Evolutionary conservation across 768 basidiomycete genomes (phyloP).

Genomic region (Albatrellus ellisii): DNA sequence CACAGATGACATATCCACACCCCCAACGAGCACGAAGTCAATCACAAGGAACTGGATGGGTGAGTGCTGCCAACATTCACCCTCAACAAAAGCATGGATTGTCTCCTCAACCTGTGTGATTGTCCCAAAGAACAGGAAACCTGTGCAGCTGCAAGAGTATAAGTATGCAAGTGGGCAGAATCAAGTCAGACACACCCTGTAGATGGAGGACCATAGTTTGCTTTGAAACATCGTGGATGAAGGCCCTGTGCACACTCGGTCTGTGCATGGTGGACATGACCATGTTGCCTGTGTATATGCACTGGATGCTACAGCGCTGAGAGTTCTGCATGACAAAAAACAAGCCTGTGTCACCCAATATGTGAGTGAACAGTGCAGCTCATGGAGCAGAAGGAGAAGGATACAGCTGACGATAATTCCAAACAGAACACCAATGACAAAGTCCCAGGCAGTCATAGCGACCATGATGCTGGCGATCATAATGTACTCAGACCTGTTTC

Average conservation of each 20-base stretch:
- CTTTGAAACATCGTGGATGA: conserved; percentile 84
- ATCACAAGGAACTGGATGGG: conserved; percentile 87
- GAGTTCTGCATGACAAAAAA: conserved; percentile 98
- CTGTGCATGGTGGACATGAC: conserved; percentile 87
- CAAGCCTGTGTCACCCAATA: conserved; percentile 36
- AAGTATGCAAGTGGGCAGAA: not conserved
- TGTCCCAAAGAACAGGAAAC: conserved; percentile 89
- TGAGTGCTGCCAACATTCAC: conserved; percentile 52
- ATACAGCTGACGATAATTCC: conserved; percentile 86
- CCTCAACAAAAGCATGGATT: conserved; percentile 62
- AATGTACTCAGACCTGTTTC: conserved; percentile 54
- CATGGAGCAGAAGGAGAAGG: not conserved
- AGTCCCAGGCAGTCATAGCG: conserved; percentile 90
- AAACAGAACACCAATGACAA: conserved; percentile 85
- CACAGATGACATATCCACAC: conserved; percentile 89
- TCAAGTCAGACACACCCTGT: conserved; percentile 39
- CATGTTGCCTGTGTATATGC: conserved; percentile 69
- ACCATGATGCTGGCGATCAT: conserved; percentile 81
- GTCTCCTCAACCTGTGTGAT: conserved; percentile 83
- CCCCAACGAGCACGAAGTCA: conserved; percentile 74
- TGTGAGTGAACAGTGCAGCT: no score
- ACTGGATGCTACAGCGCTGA: conserved; percentile 70
- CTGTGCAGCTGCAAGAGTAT: conserved; percentile 21
- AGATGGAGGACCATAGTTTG: conserved; percentile 83
- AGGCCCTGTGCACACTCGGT: conserved; percentile 76